Conservation (phyloP, 2,329 filamentous ascomycete genomes). For the Zopfia rhizophila region DNA sequence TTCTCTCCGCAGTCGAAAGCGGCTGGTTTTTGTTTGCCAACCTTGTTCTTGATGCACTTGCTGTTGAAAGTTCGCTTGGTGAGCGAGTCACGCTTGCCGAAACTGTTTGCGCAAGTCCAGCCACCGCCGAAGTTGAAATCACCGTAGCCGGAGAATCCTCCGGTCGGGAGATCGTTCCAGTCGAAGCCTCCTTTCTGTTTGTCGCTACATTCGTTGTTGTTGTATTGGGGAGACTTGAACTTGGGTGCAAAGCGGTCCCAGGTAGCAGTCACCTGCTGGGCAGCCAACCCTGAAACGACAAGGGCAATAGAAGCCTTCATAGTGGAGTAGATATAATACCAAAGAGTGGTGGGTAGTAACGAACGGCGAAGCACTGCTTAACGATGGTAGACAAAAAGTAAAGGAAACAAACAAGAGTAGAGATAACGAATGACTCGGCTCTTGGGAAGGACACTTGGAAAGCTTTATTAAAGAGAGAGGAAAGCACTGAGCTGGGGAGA, state of each 20-base stretch:
- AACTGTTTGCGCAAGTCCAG: conserved; percentile 73
- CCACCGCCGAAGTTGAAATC: conserved; percentile 73
- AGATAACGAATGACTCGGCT: conserved; percentile 53
- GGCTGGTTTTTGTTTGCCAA: conserved; percentile 63
- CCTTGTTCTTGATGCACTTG: conserved; percentile 56
- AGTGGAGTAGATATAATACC: conserved; percentile 38
- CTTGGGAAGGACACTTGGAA: conserved; percentile 22
- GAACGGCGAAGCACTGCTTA: conserved; percentile 33
- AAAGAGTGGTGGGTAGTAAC: conserved; percentile 20
- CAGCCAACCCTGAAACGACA: conserved; percentile 58
- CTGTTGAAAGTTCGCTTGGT: conserved; percentile 56
- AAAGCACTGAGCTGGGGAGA: conserved; percentile 29
- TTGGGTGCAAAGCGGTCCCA: conserved; percentile 63
- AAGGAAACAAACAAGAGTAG: conserved; percentile 46
- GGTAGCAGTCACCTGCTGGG: conserved; percentile 58
- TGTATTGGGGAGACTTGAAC: conserved; percentile 76
- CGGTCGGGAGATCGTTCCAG: conserved; percentile 72
- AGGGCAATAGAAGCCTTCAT: conserved; percentile 58
- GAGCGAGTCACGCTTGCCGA: conserved; percentile 67
- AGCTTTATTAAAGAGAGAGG: conserved; percentile 22
- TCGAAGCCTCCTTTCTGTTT: conserved; percentile 76
- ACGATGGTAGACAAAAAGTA: conserved; percentile 37
- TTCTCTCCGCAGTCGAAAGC: conserved; percentile 73
- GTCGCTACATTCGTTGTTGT: conserved; percentile 79
- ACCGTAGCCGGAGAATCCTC: conserved; percentile 70